Evolutionary conservation across 257 asterid genomes (phyloP), one percentile per base, ranked within the genome.

Genomic region (Capsicum chinense): DNA sequence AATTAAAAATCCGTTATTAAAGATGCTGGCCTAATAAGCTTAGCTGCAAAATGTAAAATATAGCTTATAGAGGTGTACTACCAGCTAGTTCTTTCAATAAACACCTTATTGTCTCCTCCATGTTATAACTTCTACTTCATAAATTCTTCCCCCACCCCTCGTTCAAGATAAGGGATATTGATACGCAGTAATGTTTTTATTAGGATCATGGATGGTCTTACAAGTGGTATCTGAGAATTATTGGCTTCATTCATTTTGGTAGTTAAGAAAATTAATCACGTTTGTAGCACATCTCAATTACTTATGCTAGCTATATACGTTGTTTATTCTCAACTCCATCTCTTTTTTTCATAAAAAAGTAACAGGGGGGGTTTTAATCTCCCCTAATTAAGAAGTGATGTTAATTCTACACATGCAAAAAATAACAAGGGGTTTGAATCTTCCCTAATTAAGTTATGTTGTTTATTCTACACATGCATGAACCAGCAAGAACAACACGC

Each of bases 381-480:
- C 52, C 64, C 58, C 13, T 54, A 54, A 7, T 14, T 33, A 5
- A 33, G 2, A 26, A 1, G 33, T 26, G 33, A 26, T 78, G 63
- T 78, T 26, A 52, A 54, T 16, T 69, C 33, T 4, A 69, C 26
- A 69, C 56, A 42, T 69, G 79, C 79, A 69, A 14, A 69, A 69
- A 7, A 2, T 15, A 9, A 16, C 8, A 8, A 8, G 14, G 81
- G 13, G 9, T 8, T 78, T 10, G 64, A 78, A 54, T 54, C 64
- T 78, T 78, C 64, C 58, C 13, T 54, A 54, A 7, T 14, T 33
- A 5, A 33, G 33, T 26, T 26, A 26, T 26, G 33, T 4, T 78
- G 63, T 78, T 26, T 78, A 54, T 16, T 69, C 33, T 4, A 69
- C 26, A 69, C 56, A 42, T 69, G 79, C 79, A 69, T 69, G 79